Base-by-base conservation (phyloP, 2,329 filamentous ascomycete species). In the Nigrograna mackinnonii region DNA sequence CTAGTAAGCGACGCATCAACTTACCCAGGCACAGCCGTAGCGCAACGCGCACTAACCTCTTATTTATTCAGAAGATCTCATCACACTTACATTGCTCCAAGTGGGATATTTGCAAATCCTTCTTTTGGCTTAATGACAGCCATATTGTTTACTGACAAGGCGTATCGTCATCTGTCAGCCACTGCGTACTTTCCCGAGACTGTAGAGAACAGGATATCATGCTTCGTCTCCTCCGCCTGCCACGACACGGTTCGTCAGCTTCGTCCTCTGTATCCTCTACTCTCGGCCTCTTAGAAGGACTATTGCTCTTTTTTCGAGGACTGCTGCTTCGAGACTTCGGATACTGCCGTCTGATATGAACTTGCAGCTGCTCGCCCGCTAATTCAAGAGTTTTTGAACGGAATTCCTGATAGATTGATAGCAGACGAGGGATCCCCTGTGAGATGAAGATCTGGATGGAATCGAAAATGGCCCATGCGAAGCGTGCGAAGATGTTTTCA, bases 391-490 rank as follows among this genome's bases (percentile, higher is more conserved):
- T 28, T 9, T n/a, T 28, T n/a, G 24, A 9, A 9, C n/a, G 9
- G 9, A 9, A 9, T 9, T 28, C 24, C 9, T n/a, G 9, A 24
- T 31, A 30, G 24, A 44, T 26, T 13, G 20, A 35, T 12, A 44
- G 41, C 5, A 5, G 26, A 18, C 40, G 44, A 17, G 31, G 35
- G 2, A 44, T 6, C 19, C 37, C 41, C 24, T 45, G 42, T 34
- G 37, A 31, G 21, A 52, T 22, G 26, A 50, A 52, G 22, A 33
- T 50, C 12, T 33, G 31, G 13, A 32, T 38, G 14, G 35, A 43
- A 14, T 45, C 33, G 40, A 54, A 54, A 28, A 54, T 44, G 11
- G 51, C 42, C 49, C 49, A 54, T 4, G 51, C 51, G 28, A 52
- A 54, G 13, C 51, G 49, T 11, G 46, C 46, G 11, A 54, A 32